Evolutionary conservation across 2,329 filamentous ascomycete species (phyloP), one percentile per base, ranked within the genome.

Genomic region (Orbilia blumenaviensis): DNA sequence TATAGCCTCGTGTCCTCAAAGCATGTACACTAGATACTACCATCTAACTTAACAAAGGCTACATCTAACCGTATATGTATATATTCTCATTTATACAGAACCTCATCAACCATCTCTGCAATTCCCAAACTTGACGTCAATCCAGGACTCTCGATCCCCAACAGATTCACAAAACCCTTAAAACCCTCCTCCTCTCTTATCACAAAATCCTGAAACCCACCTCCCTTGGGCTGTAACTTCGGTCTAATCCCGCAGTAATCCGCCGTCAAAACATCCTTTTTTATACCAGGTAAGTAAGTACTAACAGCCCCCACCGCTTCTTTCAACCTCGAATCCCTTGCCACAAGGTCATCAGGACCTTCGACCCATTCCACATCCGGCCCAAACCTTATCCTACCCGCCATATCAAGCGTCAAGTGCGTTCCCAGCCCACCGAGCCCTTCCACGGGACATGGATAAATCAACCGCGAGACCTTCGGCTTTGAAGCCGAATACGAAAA

Each of bases 281-380:
- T 88, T 1, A 99, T 84, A 0, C 84, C 86, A 0, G 95, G 95
- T 2, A 99, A 85, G 81, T 96, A 99, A 6, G 86, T 86, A 79
- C 87, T 85, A 71, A 99, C 97, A 80, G 92, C 92, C 9, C 85
- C 85, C 0, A 96, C 82, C 0, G 94, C 94, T 41, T 88, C 85
- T 1, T 84, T 82, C 66, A 97, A 84, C 10, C 91, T 86, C 21
- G 85, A 85, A 0, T 85, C 84, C 78, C 88, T 92, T 14, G 91
- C 90, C 1, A 85, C 85, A n/a, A 97, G 85, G 80, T 97, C 89
- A 7, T 84, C 83, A 0, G 93, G 89, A 0, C 86, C 84, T 56
- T 90, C 87, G 0, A 97, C 90, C 95, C 95, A 98, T 82, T 98
- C 93, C 12, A 97, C 91, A 81, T 99, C 95, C 0, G 95, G 95